Conservation (phyloP, 345 rosid species). For the Ceriops tagal region DNA sequence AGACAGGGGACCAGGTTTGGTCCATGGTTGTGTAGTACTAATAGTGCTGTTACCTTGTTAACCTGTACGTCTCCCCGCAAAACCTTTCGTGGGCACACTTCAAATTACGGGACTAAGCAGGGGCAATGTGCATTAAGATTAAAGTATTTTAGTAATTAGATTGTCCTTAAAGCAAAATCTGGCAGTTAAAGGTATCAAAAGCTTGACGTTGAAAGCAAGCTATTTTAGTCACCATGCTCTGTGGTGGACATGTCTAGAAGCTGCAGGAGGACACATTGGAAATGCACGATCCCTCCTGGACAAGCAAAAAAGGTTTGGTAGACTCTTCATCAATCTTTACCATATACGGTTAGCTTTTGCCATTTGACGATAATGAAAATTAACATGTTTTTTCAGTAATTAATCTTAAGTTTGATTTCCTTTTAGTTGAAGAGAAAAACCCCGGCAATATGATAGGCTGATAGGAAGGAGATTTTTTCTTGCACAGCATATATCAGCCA, state of each 20-base stretch:
- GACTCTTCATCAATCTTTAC: constrained; percentile 7
- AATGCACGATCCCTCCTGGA: background rate
- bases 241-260: constrained; percentile 14
- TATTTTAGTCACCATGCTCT: constrained; percentile 25
- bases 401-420: too few species aligned
- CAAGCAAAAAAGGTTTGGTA: constrained; percentile 6
- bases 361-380: too few species aligned
- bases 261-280: background rate
- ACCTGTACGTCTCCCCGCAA: background rate
- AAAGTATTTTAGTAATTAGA: constrained; percentile 7
- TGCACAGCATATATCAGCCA: too few species aligned
- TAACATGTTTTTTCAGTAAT: too few species aligned
- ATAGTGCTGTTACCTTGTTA: background rate
- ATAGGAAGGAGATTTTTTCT: too few species aligned
- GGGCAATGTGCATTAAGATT: constrained; percentile 8
- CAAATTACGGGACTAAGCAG: constrained; percentile 5
- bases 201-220: constrained; percentile 72
- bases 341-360: background rate
- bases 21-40: too few species aligned
- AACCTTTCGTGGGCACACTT: background rate
- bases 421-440: too few species aligned
- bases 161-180: constrained; percentile 41
- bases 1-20: background rate
- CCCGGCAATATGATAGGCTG: too few species aligned
- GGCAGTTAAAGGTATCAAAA: constrained; percentile 31